A percentile compares a stretch with the other conserved stretches of the same genome.
phyloP scores from a whole-genome alignment of 495 filamentous ascomycete species.

The Astrocystis sublimbata region DNA sequence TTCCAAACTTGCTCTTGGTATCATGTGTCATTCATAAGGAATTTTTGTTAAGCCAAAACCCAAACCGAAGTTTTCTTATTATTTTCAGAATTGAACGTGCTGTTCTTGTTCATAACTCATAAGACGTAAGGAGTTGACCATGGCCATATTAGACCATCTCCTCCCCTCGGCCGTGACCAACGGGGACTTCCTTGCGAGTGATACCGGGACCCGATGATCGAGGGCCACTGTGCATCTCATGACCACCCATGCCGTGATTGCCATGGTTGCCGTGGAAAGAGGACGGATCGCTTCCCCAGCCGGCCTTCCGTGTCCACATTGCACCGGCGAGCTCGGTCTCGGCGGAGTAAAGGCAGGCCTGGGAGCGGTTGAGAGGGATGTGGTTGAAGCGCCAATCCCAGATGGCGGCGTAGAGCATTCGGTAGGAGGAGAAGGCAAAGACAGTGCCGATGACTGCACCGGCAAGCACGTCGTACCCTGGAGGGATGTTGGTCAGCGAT shows the following conservation, averaged over 20 bases:
- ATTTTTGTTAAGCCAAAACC: not conserved
- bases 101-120: slow-evolving; percentile 3
- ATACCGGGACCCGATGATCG: slow-evolving; percentile 11
- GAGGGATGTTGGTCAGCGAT: not conserved
- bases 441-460: slow-evolving; percentile 58
- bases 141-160: slow-evolving; percentile 26
- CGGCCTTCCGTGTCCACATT: slow-evolving; percentile 45
- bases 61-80: not conserved
- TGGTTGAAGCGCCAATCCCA: slow-evolving; percentile 63
- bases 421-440: slow-evolving; percentile 59
- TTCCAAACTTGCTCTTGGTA: not conserved
- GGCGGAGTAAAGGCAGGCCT: slow-evolving; percentile 34
- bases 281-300: slow-evolving; percentile 40
- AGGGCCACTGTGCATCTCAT: slow-evolving; percentile 4
- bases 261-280: not conserved
- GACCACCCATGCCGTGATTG: slow-evolving; percentile 4
- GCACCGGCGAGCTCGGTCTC: slow-evolving; percentile 41
- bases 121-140: not conserved
- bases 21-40: not conserved
- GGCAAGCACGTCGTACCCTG: slow-evolving; percentile 55
- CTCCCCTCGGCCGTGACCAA: slow-evolving; percentile 21
- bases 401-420: slow-evolving; percentile 58
- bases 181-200: slow-evolving; percentile 26
- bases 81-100: not conserved
- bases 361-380: slow-evolving; percentile 46